Conservation (phyloP, 2,329 filamentous ascomycete genomes). For the Paraconiothyrium sp. region DNA sequence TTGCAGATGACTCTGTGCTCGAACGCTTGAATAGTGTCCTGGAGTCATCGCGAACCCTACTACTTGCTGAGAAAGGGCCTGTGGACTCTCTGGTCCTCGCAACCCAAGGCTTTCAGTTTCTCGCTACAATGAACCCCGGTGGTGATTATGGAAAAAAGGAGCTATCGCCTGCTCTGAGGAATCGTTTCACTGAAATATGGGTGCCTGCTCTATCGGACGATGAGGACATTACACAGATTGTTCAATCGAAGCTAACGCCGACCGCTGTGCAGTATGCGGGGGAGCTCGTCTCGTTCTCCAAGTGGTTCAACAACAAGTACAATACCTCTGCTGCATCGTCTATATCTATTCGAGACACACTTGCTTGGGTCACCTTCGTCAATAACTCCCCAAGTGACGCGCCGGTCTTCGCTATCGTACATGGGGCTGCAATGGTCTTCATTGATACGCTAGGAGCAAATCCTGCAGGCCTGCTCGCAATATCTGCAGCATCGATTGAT, state of each 20-base stretch:
- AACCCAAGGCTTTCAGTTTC: conserved; percentile 85
- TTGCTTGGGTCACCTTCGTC: conserved; percentile 93
- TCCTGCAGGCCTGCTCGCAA: conserved; percentile 84
- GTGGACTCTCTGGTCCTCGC: conserved; percentile 83
- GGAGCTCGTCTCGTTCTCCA: conserved; percentile 84
- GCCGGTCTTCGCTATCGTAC: conserved; percentile 67
- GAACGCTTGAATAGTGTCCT: conserved; percentile 97
- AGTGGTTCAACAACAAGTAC: conserved; percentile 88
- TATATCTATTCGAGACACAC: conserved; percentile 90
- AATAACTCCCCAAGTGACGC: conserved; percentile 69
- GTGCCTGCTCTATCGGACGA: conserved; percentile 86
- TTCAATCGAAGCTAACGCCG: conserved; percentile 75
- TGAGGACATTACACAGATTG: conserved; percentile 88
- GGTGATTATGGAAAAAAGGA: conserved; percentile 99
- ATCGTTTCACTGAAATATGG: conserved; percentile 99
- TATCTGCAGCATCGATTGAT: conserved; percentile 73
- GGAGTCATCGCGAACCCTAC: conserved; percentile 83
- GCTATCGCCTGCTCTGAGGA: conserved; percentile 90
- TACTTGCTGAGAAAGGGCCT: conserved; percentile 93
- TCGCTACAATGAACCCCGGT: conserved; percentile 99
- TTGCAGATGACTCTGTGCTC: conserved; percentile 96
- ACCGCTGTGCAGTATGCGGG: conserved; percentile 67
- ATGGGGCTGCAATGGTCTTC: conserved; percentile 94
- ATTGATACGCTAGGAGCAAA: conserved; percentile 96
- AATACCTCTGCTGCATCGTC: conserved; percentile 78